Conservation (phyloP, 441 rosid genomes). For the Raphanus hybrid region DNA sequence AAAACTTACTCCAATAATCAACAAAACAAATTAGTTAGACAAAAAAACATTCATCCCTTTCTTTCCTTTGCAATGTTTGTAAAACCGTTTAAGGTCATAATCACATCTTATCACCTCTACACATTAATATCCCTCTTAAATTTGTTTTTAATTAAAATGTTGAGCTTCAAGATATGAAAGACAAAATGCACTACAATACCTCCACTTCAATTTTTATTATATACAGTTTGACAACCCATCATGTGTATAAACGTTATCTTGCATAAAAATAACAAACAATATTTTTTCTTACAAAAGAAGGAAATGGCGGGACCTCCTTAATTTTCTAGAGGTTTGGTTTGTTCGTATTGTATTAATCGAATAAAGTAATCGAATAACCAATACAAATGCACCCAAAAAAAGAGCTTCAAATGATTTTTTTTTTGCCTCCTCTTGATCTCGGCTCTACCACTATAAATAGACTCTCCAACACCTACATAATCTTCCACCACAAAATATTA, state of each 20-base stretch:
- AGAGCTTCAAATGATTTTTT: slow-evolving; percentile 13
- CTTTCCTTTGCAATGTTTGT: slow-evolving; percentile 22
- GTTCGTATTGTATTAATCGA: slow-evolving; percentile 41
- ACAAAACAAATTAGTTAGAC: slow-evolving; percentile 20
- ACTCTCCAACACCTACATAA: slow-evolving; percentile 26
- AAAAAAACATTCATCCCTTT: slow-evolving; percentile 6
- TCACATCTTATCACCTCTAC: slow-evolving; percentile 1
- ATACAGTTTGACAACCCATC: not conserved
- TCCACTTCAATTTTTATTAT: too few species aligned
- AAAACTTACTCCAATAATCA: slow-evolving; percentile 22
- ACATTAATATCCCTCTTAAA: not conserved
- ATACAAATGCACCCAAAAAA: slow-evolving; percentile 33
- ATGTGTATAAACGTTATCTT: not conserved
- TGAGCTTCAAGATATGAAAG: slow-evolving; percentile 17
- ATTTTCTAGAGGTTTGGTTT: slow-evolving; percentile 42
- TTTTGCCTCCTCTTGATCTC: slow-evolving; percentile 36
- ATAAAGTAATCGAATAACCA: slow-evolving; percentile 38
- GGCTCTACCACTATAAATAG: slow-evolving; percentile 42
- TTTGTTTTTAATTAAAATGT: not conserved
- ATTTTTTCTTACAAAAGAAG: slow-evolving; percentile 33
- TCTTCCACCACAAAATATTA: slow-evolving; percentile 29
- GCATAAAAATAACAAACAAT: too few species aligned
- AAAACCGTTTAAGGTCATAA: slow-evolving; percentile 13
- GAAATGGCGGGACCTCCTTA: slow-evolving; percentile 43
- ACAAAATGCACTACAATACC: not conserved